Evolutionary conservation across 768 basidiomycete genomes (phyloP), one percentile per base, ranked within the genome.

Genomic region (Botryobasidium botryosum): DNA sequence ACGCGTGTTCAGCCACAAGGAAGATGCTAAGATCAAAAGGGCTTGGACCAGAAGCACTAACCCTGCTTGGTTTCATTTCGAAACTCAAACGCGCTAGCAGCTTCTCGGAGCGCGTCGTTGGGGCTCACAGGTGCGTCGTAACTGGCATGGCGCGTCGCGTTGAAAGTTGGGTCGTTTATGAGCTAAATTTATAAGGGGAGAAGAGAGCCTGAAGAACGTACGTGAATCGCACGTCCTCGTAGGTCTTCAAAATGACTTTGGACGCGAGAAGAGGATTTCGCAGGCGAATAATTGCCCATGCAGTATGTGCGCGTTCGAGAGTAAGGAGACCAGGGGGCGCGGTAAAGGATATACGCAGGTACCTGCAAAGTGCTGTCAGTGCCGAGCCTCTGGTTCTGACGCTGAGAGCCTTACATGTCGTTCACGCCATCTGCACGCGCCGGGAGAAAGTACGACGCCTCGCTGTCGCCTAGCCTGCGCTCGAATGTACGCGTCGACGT

Each of bases 361-460:
- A 39, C 12, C 21, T 13, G 8, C 21, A 7, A 2, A 33, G 31
- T 33, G 31, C n/a, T n/a, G n/a, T n/a, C n/a, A n/a, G n/a, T n/a
- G 35, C 37, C 23, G 49, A n/a, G 40, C 17, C 51, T 74, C 33
- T 27, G n/a, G 21, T 35, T 25, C 18, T 20, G 6, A 12, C 29
- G 23, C 18, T 37, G 20, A 18, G 15, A 4, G 21, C 56, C 73
- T 49, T 53, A 84, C 85, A 90, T 87, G 57, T 90, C 85, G 53
- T 90, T 90, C 27, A 87, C 84, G 4, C 81, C 81, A 43, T 65
- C 72, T 36, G 75, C 76, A n/a, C 85, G 68, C 3, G 76, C 75
- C 2, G 81, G 84, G 7, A 87, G 66, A 57, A 72, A 87, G 60
- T 86, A 90, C 1, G 80, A 82, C n/a, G n/a, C n/a, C n/a, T n/a